Base-by-base conservation (phyloP, 305 asterid genomes). In the Rubia occidens region DNA sequence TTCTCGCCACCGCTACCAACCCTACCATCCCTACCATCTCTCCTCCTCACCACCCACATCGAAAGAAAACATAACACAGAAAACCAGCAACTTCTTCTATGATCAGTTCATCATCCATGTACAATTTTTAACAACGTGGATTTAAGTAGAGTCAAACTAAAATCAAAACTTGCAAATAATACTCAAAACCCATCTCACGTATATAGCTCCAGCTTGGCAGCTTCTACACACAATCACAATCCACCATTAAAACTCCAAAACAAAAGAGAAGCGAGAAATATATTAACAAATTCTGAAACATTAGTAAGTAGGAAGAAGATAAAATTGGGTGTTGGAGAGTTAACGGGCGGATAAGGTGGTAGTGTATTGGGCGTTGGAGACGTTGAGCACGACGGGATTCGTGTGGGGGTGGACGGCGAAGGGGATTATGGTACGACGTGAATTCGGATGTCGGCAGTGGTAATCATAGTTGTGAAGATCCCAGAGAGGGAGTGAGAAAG, bases 361-460 rank as follows among this genome's bases (percentile, higher is more conserved):
- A 47, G 80, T 75, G 45, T 80, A 66, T 69, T 83, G 78, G 70
- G 89, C 86, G 67, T 74, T 56, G 66, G 64, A 77, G 20, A 87
- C 83, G 44, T 77, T 55, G 60, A 86, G 84, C n/a, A 69, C 73
- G 59, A 11, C 60, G 29, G 75, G 81, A 64, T 32, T 72, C 66
- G 71, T 60, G 62, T 75, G 70, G 80, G 84, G 71, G 76, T 72
- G 74, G 80, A 79, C 18, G 82, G 72, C 64, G 80, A 47, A 35
- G 84, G 77, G 17, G 80, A 74, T 61, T 80, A 85, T 39, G 76
- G 79, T n/a, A 89, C 80, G 73, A 85, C 67, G 73, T 83, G 76
- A 69, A 81, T 68, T 72, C 37, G 73, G 55, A 72, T 66, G 17
- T 76, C 79, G 66, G 75, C 66, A 55, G 74, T 72, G 64, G 68